Base-by-base conservation (phyloP, 1,284 basidiomycete species). In the Microbotryum silenes-acaulis region DNA sequence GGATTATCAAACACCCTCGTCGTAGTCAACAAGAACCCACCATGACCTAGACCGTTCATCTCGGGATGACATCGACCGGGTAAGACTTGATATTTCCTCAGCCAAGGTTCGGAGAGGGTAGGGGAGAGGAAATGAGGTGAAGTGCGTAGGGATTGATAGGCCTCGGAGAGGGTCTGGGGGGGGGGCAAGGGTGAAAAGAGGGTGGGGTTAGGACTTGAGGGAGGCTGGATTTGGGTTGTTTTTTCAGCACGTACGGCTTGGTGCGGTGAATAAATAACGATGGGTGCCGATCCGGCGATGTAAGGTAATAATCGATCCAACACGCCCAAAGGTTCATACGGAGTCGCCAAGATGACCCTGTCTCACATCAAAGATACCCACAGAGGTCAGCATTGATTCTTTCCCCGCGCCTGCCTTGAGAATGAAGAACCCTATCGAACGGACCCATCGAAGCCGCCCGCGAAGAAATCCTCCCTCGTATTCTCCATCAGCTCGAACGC, bases 51-150 rank as follows among this genome's bases (percentile, higher is more conserved):
- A 54, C 86, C 90, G 62, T 81, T 86, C 96, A 99, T 98, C 70
- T 84, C 85, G 1, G 96, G 96, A 78, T 99, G 96, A 49, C 91
- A 96, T 42, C 96, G 82, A 18, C 94, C 94, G 27, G 94, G 94
- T 21, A 99, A 79, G 12, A 93, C 87, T 80, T 97, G 94, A 78
- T 97, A 98, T 67, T 84, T 83, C 55, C 96, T 82, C 54, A 91
- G 76, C 87, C 90, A 98, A 12, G 85, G 82, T 77, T 98, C 94
- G 2, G 88, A 87, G 18, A 98, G 78, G 23, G 82, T 85, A 10
- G 91, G 85, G 33, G 85, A 85, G 23, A 97, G 79, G 66, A 85
- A 94, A 65, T 82, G 78, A 9, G 85, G 83, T 49, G 81, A 74
- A 31, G 80, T 77, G 51, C 89, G 83, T 70, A 94, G 77, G 70